Evolutionary conservation across 2,329 filamentous ascomycete species (phyloP).

Genomic region (Didymella segeticola): DNA sequence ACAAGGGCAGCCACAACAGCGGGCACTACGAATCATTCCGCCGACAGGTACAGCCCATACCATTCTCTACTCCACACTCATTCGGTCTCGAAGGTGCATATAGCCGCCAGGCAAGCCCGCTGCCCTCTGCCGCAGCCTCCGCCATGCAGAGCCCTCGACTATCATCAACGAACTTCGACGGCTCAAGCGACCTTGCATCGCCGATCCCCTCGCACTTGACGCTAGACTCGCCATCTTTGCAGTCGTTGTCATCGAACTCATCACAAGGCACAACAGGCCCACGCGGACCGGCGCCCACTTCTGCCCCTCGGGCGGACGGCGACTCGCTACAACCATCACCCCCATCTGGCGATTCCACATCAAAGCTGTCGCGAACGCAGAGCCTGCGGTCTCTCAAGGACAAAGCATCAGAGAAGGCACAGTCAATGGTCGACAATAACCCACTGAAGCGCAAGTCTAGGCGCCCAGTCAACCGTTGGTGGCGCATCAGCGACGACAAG

Average conservation of each 20-base stretch:
- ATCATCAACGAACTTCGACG: conserved; percentile 41
- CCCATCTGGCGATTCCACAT: conserved; percentile 21
- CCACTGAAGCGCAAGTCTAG: conserved; percentile 61
- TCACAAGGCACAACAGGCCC: conserved; percentile 29
- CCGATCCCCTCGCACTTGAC: conserved; percentile 32
- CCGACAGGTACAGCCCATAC: conserved; percentile 78
- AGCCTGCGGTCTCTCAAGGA: conserved; percentile 43
- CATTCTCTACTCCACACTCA: conserved; percentile 81
- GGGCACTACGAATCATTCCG: conserved; percentile 98
- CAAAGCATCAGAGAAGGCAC: conserved; percentile 38
- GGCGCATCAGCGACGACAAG: conserved; percentile 97
- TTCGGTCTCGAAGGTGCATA: conserved; percentile 79
- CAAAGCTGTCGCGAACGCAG: conserved; percentile 32
- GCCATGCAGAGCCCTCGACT: conserved; percentile 56
- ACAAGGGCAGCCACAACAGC: conserved; percentile 94
- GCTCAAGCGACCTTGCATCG: conserved; percentile 32
- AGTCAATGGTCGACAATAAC: conserved; percentile 54
- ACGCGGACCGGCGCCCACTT: conserved; percentile 39
- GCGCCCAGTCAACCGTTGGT: conserved; percentile 80
- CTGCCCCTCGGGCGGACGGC: conserved; percentile 39
- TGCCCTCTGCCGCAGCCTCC: conserved; percentile 51
- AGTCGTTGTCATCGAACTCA: conserved; percentile 45
- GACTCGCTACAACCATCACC: conserved; percentile 27
- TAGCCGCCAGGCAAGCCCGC: conserved; percentile 63
- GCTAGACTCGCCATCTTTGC: conserved; percentile 40